Conservation (phyloP, 2,329 filamentous ascomycete species). For the Phoma herbarum region DNA sequence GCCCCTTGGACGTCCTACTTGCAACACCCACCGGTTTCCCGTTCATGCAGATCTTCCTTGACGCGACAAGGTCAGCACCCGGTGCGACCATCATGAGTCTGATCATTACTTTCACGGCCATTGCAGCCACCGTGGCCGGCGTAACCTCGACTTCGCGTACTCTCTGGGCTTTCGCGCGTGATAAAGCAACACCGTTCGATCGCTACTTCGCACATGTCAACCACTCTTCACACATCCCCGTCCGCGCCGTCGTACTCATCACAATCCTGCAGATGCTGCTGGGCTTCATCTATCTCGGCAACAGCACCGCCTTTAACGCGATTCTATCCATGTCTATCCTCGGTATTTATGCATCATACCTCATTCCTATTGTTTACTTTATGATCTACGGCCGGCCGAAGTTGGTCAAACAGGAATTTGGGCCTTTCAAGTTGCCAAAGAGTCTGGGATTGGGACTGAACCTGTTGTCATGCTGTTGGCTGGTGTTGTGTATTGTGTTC, state of each 20-base stretch:
- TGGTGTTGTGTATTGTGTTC: slow-evolving; percentile 56
- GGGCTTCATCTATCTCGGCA: slow-evolving; percentile 55
- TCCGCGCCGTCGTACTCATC: slow-evolving; percentile 41
- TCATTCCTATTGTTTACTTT: slow-evolving; percentile 54
- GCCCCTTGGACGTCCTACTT: slow-evolving; percentile 52
- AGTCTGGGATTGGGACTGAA: slow-evolving; percentile 51
- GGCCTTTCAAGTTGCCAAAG: slow-evolving; percentile 42
- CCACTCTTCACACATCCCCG: slow-evolving; percentile 45
- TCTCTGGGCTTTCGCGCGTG: slow-evolving; percentile 53
- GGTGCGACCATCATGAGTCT: slow-evolving; percentile 57
- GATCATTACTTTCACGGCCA: slow-evolving; percentile 23
- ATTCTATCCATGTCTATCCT: slow-evolving; percentile 56
- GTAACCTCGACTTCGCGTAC: slow-evolving; percentile 52
- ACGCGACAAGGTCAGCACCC: slow-evolving; percentile 28
- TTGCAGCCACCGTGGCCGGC: slow-evolving; percentile 35
- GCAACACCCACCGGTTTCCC: slow-evolving; percentile 51
- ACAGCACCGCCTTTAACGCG: slow-evolving; percentile 55
- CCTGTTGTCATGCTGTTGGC: slow-evolving; percentile 55
- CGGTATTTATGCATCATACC: slow-evolving; percentile 56
- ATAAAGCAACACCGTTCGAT: slow-evolving; percentile 51
- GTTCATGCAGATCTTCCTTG: slow-evolving; percentile 60
- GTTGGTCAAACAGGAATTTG: slow-evolving; percentile 22
- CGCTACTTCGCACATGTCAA: slow-evolving; percentile 51
- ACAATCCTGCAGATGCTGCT: slow-evolving; percentile 41
- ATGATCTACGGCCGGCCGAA: slow-evolving; percentile 49